phyloP scores from a whole-genome alignment of 257 asterid species.

The Ballota nigra region DNA sequence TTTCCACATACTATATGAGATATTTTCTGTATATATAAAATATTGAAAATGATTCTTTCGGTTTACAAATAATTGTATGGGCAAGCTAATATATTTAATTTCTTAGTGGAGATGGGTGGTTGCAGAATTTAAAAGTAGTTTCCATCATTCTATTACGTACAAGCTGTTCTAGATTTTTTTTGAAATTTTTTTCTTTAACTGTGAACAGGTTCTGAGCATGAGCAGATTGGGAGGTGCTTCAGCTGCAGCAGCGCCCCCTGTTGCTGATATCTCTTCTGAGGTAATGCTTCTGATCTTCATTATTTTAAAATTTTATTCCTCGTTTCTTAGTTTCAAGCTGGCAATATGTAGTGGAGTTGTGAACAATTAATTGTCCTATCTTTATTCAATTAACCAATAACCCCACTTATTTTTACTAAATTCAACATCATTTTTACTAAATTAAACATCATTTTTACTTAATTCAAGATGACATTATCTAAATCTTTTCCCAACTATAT shows the following conservation, averaged over 20 bases:
- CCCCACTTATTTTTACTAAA: not conserved
- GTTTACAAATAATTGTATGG: conserved; percentile 36
- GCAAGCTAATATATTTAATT: conserved; percentile 19
- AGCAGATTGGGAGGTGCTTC: conserved; percentile 94
- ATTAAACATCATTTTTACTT: not conserved
- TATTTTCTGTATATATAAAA: not conserved
- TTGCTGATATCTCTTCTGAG: conserved; percentile 72
- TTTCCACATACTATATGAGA: not conserved
- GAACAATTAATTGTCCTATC: too few species aligned
- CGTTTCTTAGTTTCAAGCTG: not conserved
- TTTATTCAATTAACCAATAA: not conserved
- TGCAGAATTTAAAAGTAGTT: conserved; percentile 13
- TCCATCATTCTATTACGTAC: not conserved
- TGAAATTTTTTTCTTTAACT: not conserved
- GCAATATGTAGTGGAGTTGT: not conserved
- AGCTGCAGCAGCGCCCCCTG: conserved; percentile 70
- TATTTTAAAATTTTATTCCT: not conserved
- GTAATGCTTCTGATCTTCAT: conserved; percentile 35
- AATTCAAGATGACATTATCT: not conserved
- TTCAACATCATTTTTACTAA: not conserved
- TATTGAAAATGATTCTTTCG: conserved; percentile 28
- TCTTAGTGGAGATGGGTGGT: conserved; percentile 27
- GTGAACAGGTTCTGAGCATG: conserved; percentile 79
- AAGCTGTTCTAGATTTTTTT: not conserved
- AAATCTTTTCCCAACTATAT: not conserved